Base-by-base conservation (phyloP, 345 rosid species). In the Kandelia obovata region DNA sequence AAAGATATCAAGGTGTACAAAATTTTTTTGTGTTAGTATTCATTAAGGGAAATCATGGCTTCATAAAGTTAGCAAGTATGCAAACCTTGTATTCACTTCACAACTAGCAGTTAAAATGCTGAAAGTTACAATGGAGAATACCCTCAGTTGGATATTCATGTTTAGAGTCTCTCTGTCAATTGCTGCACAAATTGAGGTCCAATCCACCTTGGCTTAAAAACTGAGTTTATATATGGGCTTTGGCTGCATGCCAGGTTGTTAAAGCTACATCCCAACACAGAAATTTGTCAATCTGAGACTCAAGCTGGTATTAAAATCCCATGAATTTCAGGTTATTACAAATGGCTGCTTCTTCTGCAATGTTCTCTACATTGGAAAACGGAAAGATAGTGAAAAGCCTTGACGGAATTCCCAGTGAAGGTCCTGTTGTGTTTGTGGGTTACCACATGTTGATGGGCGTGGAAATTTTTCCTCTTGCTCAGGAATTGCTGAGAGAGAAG, bases 381-480 rank as follows among this genome's bases (percentile, higher is more conserved):
- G 89, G 88, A 43, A 75, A 69, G 58, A 69, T 87, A 58, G 85
- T 85, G 62, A 82, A 69, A 67, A 86, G 89, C 53, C 86, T 87
- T 17, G 73, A 71, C 4, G 89, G 92, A 46, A 80, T 87, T 66
- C 88, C 92, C 46, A 47, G 77, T 2, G 76, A 85, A 31, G 89
- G 92, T 23, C 92, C 89, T 10, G 86, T 87, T 56, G 71, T 87
- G 78, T 55, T 71, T 4, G 83, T 85, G 46, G 86, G 89, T 49
- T 71, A 85, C 72, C 92, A 87, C 82, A 82, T 83, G 87, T 70
- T 87, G 53, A 56, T 82, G 71, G 92, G 86, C 60, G 35, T 77
- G 25, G 92, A 87, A 60, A 7, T 83, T 61, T 10, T 6, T 62
- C 71, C 92, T 2, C 6, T 87, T 26, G 71, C 74, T 9, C 43